A percentile compares a stretch with the other conserved stretches of the same genome.
Evolutionary conservation across 352 stramenopile species (phyloP).

Genomic region (Phytopythium vexans): DNA sequence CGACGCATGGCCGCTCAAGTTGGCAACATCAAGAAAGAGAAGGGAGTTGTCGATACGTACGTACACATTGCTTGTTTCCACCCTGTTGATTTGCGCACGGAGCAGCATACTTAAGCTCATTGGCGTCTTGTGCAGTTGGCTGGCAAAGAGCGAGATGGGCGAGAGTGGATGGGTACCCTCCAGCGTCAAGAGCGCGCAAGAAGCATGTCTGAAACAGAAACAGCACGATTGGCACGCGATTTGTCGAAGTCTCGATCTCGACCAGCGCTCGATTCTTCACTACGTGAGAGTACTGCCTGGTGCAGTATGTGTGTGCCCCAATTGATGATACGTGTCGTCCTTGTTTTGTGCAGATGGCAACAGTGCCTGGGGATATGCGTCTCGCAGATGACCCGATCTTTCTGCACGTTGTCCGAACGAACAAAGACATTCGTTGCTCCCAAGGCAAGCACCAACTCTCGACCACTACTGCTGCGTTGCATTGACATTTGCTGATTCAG

Average conservation of each 20-base stretch:
- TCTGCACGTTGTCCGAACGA: slow-evolving; percentile 20
- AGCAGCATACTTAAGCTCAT: neutral
- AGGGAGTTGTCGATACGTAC: slow-evolving; percentile 23
- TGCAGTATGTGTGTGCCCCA: neutral
- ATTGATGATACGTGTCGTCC: neutral
- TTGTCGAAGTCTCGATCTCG: slow-evolving; percentile 26
- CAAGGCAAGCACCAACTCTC: slow-evolving; percentile 18
- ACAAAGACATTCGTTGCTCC: slow-evolving; percentile 16
- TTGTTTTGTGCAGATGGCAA: slow-evolving; percentile 14
- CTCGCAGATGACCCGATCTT: slow-evolving; percentile 20
- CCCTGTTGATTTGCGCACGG: neutral
- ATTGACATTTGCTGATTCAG: slow-evolving; percentile 9
- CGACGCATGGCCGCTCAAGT: slow-evolving; percentile 19
- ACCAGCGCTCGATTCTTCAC: slow-evolving; percentile 47
- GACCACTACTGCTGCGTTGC: neutral
- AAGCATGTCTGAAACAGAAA: slow-evolving; percentile 13
- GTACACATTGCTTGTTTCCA: neutral
- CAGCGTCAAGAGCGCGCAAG: slow-evolving; percentile 37
- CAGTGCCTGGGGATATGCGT: slow-evolving; percentile 6
- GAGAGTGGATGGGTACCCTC: slow-evolving; percentile 35
- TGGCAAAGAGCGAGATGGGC: slow-evolving; percentile 6
- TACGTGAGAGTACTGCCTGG: slow-evolving; percentile 30
- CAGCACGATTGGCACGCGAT: slow-evolving; percentile 29
- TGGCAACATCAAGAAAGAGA: slow-evolving; percentile 29
- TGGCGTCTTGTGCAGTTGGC: slow-evolving; percentile 6